phyloP scores from a whole-genome alignment of 768 basidiomycete species.

The Kockovaella imperatae region DNA sequence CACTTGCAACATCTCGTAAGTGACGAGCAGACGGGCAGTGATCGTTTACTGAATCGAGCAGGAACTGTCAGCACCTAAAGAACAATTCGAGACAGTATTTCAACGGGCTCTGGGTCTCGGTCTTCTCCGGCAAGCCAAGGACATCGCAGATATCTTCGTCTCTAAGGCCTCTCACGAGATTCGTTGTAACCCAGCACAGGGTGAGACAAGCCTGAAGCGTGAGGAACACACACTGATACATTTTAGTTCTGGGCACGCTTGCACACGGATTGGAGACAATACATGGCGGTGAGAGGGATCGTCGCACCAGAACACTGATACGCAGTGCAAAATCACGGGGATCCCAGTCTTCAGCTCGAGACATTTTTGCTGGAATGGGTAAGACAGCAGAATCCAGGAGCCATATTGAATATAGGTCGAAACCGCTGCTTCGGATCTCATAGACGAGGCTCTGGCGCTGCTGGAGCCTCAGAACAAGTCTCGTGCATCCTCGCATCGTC shows the following conservation, averaged over 20 bases:
- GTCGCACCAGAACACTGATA: too few species aligned
- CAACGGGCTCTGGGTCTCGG: constrained; percentile 21
- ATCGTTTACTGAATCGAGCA: constrained; percentile 4
- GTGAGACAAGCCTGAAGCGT: too few species aligned
- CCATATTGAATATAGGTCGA: constrained; percentile 12
- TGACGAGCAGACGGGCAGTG: neutral
- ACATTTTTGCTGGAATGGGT: constrained; percentile 72
- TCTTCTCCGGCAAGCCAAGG: constrained; percentile 9
- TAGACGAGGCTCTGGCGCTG: constrained; percentile 50
- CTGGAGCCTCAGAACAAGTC: constrained; percentile 22
- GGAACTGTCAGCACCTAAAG: constrained; percentile 11
- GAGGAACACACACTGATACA: too few species aligned
- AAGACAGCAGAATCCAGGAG: constrained; percentile 40
- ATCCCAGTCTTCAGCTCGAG: constrained; percentile 70
- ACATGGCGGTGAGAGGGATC: too few species aligned
- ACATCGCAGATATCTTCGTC: constrained; percentile 16
- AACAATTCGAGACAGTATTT: constrained; percentile 9
- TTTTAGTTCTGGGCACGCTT: too few species aligned
- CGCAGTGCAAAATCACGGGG: constrained; percentile 60
- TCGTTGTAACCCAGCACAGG: constrained; percentile 7
- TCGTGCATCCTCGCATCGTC: constrained; percentile 23
- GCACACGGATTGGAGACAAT: too few species aligned
- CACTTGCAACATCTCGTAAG: constrained; percentile 22
- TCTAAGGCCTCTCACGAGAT: constrained; percentile 17
- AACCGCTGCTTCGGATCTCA: constrained; percentile 9